These are phyloP conservation scores for Solanum tarapatanum DNA, from an alignment of 257 asterid genomes.

Conservation along the genomic window DNA sequence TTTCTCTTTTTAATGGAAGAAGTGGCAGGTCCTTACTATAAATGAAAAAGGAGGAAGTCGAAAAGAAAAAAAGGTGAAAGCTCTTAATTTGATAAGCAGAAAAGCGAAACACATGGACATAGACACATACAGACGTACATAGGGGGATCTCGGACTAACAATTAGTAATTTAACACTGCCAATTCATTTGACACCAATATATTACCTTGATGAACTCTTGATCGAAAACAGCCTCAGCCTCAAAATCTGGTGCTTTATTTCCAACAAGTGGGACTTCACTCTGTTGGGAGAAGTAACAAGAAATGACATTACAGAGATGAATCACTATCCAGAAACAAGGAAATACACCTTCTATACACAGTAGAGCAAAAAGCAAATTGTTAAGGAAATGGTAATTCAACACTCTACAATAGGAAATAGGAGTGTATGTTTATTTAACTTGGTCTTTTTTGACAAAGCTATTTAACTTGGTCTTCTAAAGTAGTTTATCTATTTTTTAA, in stretches of 20 bases:
- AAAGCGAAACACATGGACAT: background rate
- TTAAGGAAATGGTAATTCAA: background rate
- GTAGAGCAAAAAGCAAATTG: background rate
- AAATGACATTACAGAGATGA: background rate
- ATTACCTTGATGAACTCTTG: constrained; percentile 75
- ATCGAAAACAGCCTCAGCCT: constrained; percentile 96
- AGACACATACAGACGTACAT: background rate
- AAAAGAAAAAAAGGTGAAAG: background rate
- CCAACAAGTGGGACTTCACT: constrained; percentile 78
- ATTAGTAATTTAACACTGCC: background rate
- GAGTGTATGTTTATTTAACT: background rate
- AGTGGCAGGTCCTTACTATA: background rate
- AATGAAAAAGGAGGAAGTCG: background rate
- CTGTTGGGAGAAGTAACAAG: constrained; percentile 21
- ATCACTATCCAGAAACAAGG: background rate
- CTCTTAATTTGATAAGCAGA: background rate
- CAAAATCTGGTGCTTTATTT: constrained; percentile 86
- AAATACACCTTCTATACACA: background rate
- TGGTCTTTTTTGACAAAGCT: too few relatives aligned
- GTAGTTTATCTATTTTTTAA: background rate
- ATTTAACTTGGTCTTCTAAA: background rate
- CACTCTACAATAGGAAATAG: too few relatives aligned
- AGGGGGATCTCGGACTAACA: background rate
- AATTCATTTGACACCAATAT: background rate
- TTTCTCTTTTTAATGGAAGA: background rate